These are phyloP conservation scores for Scedosporium minutisporum DNA, from an alignment of 2,329 filamentous ascomycete species.

Conservation along the genomic window DNA sequence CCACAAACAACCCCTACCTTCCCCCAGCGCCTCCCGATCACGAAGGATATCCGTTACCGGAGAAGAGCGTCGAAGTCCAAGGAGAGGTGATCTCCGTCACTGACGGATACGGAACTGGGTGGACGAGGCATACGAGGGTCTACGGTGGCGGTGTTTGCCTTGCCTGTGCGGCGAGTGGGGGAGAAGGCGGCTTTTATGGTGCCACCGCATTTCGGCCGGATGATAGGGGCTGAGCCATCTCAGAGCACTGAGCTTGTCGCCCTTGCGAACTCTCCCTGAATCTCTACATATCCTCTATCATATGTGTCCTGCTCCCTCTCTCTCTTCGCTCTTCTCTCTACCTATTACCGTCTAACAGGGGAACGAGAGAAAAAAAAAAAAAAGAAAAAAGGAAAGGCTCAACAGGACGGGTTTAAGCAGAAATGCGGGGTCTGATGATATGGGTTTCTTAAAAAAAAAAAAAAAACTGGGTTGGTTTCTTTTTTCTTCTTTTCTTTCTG, in stretches of 20 bases:
- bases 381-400: background rate
- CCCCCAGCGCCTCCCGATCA: slow-evolving; percentile 33
- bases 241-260: background rate
- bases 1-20: slow-evolving; percentile 35
- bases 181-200: slow-evolving; percentile 42
- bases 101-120: slow-evolving; percentile 37
- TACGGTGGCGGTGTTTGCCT: slow-evolving; percentile 49
- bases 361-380: background rate
- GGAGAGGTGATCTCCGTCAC: slow-evolving; percentile 41
- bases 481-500: background rate
- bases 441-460: too few species aligned
- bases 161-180: slow-evolving; percentile 40
- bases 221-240: slow-evolving; percentile 32
- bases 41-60: slow-evolving; percentile 7
- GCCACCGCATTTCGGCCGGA: slow-evolving; percentile 31
- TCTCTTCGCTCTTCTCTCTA: background rate
- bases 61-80: slow-evolving; percentile 30
- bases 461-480: background rate
- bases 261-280: background rate
- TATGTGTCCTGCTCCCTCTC: background rate
- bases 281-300: background rate
- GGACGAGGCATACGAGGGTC: slow-evolving; percentile 49
- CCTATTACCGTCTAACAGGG: too few species aligned
- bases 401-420: background rate
- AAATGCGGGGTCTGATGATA: background rate